Conservation (phyloP, 805 yeast genomes). For the Grigorovia humatica region DNA sequence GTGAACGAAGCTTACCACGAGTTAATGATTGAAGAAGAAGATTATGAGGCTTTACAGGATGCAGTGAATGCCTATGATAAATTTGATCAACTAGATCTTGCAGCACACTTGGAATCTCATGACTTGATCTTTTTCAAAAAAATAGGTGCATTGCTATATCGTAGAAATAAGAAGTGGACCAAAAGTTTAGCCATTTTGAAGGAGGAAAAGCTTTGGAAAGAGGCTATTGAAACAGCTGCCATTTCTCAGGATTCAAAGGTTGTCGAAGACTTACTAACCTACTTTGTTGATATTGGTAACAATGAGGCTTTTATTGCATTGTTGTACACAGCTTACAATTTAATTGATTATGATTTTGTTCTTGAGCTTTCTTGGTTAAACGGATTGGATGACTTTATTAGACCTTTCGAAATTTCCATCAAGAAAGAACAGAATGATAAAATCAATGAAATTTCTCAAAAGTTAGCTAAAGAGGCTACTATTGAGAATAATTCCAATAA, state of each 20-base stretch:
- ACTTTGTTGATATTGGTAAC: conserved; percentile 94
- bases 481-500: conserved; percentile 41
- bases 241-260: conserved; percentile 67
- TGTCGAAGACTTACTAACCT: conserved; percentile 78
- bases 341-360: conserved; percentile 72
- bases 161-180: conserved; percentile 87
- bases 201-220: conserved; percentile 89
- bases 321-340: conserved; percentile 73
- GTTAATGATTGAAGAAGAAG: conserved; percentile 90
- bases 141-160: conserved; percentile 87
- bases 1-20: conserved; percentile 96
- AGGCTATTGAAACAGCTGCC: conserved; percentile 87
- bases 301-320: conserved; percentile 90
- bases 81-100: conserved; percentile 86
- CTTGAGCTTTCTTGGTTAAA: conserved; percentile 88
- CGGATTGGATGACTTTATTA: conserved; percentile 69
- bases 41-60: conserved; percentile 77
- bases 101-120: conserved; percentile 87
- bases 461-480: conserved; percentile 54
- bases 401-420: conserved; percentile 83
- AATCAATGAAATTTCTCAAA: conserved; percentile 54
- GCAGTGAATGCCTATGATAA: conserved; percentile 85
- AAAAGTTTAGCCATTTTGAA: conserved; percentile 83
- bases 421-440: conserved; percentile 68
- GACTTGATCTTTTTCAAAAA: conserved; percentile 87